Percentiles rank a stretch among this genome's conserved stretches.
phyloP scores from a whole-genome alignment of 2,329 filamentous ascomycete genomes.

The Mycosphaerella sp. region DNA sequence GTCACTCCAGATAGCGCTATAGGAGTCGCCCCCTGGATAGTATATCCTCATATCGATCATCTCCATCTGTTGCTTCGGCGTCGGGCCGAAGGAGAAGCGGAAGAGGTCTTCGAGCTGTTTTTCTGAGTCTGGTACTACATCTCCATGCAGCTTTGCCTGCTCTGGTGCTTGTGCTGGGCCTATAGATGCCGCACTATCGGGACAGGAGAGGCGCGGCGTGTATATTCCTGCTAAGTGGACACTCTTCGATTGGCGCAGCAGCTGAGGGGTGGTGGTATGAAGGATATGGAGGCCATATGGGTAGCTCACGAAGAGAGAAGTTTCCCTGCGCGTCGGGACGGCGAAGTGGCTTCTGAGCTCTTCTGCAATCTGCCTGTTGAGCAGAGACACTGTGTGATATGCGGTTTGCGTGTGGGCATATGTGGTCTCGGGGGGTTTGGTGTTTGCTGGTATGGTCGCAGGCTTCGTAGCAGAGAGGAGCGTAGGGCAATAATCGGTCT shows the following conservation, averaged over 20 bases:
- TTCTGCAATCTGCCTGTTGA: conserved; percentile 34
- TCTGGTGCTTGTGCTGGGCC: conserved; percentile 1
- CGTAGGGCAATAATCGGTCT: conserved; percentile 29
- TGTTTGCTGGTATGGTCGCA: conserved; percentile 19
- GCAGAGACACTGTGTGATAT: conserved; percentile 14
- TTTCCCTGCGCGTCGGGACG: conserved; percentile 23
- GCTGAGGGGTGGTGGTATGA: conserved; percentile 35
- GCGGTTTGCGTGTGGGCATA: conserved; percentile 14
- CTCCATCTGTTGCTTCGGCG: conserved; percentile 23
- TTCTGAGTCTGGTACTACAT: conserved; percentile 22
- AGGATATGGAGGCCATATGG: conserved; percentile 38
- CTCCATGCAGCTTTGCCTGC: conserved; percentile 17
- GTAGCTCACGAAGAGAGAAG: conserved; percentile 39
- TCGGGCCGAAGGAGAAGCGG: conserved; percentile 29
- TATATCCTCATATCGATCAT: conserved; percentile 37
- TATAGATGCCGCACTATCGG: conserved; percentile 19
- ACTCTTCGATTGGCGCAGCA: conserved; percentile 37
- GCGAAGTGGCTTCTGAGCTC: conserved; percentile 36
- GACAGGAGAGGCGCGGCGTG: conserved; percentile 18
- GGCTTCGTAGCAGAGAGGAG: conserved; percentile 32
- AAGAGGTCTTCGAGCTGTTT: conserved; percentile 32
- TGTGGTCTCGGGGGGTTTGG: conserved; percentile 10
- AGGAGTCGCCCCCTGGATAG: conserved; percentile 36
- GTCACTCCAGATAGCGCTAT: conserved; percentile 37
- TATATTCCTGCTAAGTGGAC: conserved; percentile 40